Evolutionary conservation across 768 basidiomycete species (phyloP).

Genomic region (Kwoniella botswanensis): DNA sequence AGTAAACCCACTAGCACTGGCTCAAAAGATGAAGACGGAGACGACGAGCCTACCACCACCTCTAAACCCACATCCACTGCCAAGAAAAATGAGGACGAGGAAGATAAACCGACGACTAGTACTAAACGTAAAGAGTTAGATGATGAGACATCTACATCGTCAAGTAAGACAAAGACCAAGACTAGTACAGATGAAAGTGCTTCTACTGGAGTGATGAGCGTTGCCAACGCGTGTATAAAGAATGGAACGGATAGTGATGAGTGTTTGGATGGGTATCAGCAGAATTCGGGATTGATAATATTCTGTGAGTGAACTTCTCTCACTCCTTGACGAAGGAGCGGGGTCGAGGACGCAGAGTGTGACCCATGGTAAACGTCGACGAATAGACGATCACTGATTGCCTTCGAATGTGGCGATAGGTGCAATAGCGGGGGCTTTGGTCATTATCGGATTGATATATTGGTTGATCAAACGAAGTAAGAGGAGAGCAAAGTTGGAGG

Average conservation of each 20-base stretch:
- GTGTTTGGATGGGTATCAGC: constrained; percentile 8
- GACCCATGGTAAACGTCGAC: too few species aligned
- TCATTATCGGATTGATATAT: not conserved
- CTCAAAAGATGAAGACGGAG: not conserved
- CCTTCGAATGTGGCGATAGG: not conserved
- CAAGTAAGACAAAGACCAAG: not conserved
- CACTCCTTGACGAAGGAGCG: too few species aligned
- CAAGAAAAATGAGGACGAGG: not conserved
- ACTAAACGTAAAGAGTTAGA: not conserved
- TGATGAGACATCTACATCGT: not conserved
- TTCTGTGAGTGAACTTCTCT: not conserved
- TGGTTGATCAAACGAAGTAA: not conserved
- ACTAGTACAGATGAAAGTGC: not conserved
- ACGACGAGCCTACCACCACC: not conserved
- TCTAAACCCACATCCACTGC: not conserved
- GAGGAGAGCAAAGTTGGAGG: not conserved
- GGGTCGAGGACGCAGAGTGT: too few species aligned
- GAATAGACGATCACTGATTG: not conserved
- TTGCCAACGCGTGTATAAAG: not conserved
- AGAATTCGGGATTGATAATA: not conserved
- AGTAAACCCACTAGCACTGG: not conserved
- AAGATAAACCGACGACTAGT: not conserved
- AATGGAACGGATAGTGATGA: constrained; percentile 15
- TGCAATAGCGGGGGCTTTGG: not conserved
- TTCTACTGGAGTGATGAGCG: not conserved